Conservation (phyloP, 192 early-diverging fungal species). For the Fimicolochytrium jonesii region DNA sequence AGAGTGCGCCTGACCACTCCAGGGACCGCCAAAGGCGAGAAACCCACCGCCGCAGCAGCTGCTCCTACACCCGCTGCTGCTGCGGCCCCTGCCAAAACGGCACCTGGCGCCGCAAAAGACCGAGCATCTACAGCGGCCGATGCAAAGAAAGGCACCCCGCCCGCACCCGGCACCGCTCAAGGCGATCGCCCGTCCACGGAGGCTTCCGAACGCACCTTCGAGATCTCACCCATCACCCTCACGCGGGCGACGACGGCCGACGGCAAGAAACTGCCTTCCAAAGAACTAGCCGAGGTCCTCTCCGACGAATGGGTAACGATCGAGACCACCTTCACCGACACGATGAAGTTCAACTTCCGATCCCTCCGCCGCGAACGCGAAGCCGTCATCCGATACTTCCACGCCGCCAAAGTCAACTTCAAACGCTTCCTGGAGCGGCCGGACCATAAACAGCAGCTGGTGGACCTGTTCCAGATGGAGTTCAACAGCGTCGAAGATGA, state of each 20-base stretch:
- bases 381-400: constrained; percentile 44
- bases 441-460: constrained; percentile 51
- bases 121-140: constrained; percentile 5
- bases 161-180: neutral
- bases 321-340: constrained; percentile 52
- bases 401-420: constrained; percentile 51
- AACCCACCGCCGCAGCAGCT: too few relatives aligned
- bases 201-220: neutral
- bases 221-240: neutral
- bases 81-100: neutral
- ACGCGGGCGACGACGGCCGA: constrained; percentile 27
- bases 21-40: too few relatives aligned
- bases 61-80: constrained; percentile 1
- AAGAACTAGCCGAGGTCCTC: constrained; percentile 48
- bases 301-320: constrained; percentile 57
- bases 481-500: constrained; percentile 59
- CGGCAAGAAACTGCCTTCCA: constrained; percentile 45
- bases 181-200: neutral
- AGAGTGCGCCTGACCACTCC: constrained; percentile 12
- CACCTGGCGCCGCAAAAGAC: neutral
- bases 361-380: constrained; percentile 53
- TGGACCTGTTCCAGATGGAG: constrained; percentile 52
- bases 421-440: constrained; percentile 50
- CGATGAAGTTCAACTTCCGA: constrained; percentile 55
- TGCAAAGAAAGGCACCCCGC: neutral